Percentiles rank a stretch among this genome's conserved stretches.
These are phyloP conservation scores for Syzygium malaccense DNA, from an alignment of 441 rosid species.

Conservation along the genomic window DNA sequence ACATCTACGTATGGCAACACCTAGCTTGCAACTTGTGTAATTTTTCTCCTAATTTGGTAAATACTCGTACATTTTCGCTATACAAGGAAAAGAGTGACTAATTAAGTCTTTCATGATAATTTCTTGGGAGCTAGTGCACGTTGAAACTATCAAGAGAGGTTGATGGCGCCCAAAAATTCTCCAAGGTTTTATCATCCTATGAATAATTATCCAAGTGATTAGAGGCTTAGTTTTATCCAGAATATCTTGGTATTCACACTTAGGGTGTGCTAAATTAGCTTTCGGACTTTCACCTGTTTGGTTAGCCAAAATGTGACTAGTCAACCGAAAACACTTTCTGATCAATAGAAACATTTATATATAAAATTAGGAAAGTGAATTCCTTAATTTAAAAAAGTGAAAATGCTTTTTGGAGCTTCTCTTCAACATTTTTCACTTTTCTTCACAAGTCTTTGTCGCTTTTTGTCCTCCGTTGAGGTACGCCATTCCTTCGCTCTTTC, in stretches of 20 bases:
- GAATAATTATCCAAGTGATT: background rate
- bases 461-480: background rate
- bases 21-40: background rate
- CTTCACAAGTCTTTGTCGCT: rapidly evolving
- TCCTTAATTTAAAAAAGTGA: rapidly evolving
- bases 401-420: too few relatives aligned
- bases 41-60: background rate
- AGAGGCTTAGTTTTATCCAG: background rate
- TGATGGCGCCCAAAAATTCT: background rate
- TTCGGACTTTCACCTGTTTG: background rate
- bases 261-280: background rate
- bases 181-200: background rate
- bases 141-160: background rate
- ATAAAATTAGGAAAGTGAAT: background rate
- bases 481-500: too few relatives aligned
- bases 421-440: too few relatives aligned
- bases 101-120: background rate
- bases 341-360: rapidly evolving
- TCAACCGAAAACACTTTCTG: background rate
- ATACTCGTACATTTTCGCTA: background rate
- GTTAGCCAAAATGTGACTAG: background rate
- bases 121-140: background rate
- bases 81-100: background rate
- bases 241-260: background rate
- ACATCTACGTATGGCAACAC: background rate